Base-by-base conservation (phyloP, 257 asterid genomes). In the Scutellaria barbata region DNA sequence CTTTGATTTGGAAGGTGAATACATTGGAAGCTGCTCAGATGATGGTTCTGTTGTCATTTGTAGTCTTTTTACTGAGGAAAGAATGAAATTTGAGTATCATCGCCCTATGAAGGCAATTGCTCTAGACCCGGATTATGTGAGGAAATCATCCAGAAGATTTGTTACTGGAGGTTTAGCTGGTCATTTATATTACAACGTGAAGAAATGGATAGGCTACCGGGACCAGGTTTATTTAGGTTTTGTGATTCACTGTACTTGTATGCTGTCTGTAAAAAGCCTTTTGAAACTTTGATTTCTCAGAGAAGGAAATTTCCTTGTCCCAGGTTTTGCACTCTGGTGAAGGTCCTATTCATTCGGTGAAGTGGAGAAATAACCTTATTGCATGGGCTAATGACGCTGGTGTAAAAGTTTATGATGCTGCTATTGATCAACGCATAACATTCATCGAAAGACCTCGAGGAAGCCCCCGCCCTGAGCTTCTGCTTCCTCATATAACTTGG, bases 361-460 rank as follows among this genome's bases (percentile, higher is more conserved):
- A 95, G 81, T 95, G 99, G 99, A 87, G 97, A 83, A 74, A 77
- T 77, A 90, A 77, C 83, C 97, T 92, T 68, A 84, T 95, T 77
- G 99, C 98, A 48, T 95, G 99, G 99, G 99, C 99, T 73, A 95
- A 95, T 80, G 98, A 95, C 51, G 63, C 94, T 66, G 99, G 99
- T 76, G 94, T 92, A 25, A 95, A 95, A 86, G 98, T 95, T 66
- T 95, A 92, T 75, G 99, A 95, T 87, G 85, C 99, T 79, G 90
- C 89, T 83, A 90, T 85, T 82, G 95, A 92, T 85, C 97, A 86
- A 75, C 94, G 96, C 20, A 78, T 95, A 67, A 88, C 98, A 63
- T 95, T 85, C 77, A 92, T 95, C 51, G 97, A 95, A 82, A 82
- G 89, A 80, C 99, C 99, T 64, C 91, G 95, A 58, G 96, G 98